Evolutionary conservation across 2,329 filamentous ascomycete genomes (phyloP).

Genomic region (Tolypocladium tropicale): DNA sequence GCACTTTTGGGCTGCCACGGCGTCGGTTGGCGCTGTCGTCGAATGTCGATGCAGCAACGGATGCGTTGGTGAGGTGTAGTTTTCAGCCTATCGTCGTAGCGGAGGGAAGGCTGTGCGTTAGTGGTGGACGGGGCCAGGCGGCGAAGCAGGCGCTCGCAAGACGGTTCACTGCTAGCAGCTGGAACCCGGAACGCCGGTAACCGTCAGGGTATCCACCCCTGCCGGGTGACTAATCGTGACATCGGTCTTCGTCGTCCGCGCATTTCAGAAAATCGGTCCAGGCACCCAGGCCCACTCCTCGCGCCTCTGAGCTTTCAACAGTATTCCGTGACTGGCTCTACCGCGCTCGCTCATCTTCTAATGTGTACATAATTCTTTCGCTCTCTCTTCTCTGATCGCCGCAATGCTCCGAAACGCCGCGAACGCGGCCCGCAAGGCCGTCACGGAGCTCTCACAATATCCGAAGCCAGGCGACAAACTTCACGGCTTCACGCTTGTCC

Average conservation of each 20-base stretch:
- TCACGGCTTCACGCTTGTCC: slow-evolving; percentile 84
- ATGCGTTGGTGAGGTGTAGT: slow-evolving; percentile 1
- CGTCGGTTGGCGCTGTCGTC: not conserved
- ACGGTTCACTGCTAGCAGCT: not conserved
- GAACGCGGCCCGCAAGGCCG: slow-evolving; percentile 46
- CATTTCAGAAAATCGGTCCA: not conserved
- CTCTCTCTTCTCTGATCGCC: not conserved
- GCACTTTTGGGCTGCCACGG: not conserved
- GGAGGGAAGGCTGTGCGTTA: slow-evolving; percentile 1
- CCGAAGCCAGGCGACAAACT: slow-evolving; percentile 76
- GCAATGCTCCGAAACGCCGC: slow-evolving; percentile 44
- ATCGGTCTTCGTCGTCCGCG: not conserved
- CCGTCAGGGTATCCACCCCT: not conserved
- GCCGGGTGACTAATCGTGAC: slow-evolving; percentile 1
- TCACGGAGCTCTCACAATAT: slow-evolving; percentile 66
- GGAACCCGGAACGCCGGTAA: not conserved
- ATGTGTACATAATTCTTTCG: not conserved
- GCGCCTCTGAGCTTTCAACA: not conserved
- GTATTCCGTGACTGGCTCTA: not conserved
- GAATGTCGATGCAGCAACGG: not conserved
- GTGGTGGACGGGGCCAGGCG: not conserved
- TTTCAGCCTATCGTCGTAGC: slow-evolving; percentile 1
- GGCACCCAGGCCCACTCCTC: not conserved
- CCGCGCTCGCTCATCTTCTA: not conserved
- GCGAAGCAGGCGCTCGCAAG: not conserved